A percentile compares a stretch with the other conserved stretches of the same genome.
These are phyloP conservation scores for Beauveria sp. DNA, from an alignment of 2,329 filamentous ascomycete species.

Conservation along the genomic window DNA sequence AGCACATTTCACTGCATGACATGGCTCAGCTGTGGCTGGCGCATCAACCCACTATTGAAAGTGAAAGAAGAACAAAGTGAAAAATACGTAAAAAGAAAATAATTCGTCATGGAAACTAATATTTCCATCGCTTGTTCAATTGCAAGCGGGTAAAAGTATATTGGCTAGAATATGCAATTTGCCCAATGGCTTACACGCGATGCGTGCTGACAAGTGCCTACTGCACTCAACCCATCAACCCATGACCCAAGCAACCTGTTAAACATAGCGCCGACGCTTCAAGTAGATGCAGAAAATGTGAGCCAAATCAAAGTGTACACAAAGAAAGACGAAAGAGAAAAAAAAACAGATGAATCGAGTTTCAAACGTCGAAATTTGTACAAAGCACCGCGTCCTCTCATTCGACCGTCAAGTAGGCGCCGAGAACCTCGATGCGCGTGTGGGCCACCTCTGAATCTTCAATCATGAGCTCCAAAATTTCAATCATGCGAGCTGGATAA, in stretches of 20 bases:
- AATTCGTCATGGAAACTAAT: not conserved
- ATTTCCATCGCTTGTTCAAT: not conserved
- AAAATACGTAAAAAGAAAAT: not conserved
- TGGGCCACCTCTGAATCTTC: constrained; percentile 52
- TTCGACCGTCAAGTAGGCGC: constrained; percentile 37
- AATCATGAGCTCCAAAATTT: constrained; percentile 54
- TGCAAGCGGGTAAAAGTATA: not conserved
- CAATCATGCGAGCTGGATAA: constrained; percentile 50
- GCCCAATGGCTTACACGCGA: constrained; percentile 4
- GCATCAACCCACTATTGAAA: too few relatives aligned
- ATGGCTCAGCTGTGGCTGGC: too few relatives aligned
- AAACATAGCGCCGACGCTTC: constrained; percentile 13
- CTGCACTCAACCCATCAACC: not conserved
- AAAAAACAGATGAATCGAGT: not conserved
- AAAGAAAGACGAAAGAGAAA: not conserved
- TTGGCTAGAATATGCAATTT: not conserved
- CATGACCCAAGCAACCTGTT: not conserved
- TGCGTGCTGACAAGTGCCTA: not conserved
- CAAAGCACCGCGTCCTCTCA: not conserved
- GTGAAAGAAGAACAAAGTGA: not conserved
- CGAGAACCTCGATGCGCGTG: constrained; percentile 52
- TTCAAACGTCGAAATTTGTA: not conserved
- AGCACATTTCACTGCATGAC: too few relatives aligned
- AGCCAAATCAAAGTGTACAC: not conserved
- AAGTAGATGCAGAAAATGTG: constrained; percentile 3